A percentile compares a stretch with the other conserved stretches of the same genome.
These are phyloP conservation scores for Umbellularia californica DNA, from an alignment of 164 flowering plant species.

Conservation along the genomic window DNA sequence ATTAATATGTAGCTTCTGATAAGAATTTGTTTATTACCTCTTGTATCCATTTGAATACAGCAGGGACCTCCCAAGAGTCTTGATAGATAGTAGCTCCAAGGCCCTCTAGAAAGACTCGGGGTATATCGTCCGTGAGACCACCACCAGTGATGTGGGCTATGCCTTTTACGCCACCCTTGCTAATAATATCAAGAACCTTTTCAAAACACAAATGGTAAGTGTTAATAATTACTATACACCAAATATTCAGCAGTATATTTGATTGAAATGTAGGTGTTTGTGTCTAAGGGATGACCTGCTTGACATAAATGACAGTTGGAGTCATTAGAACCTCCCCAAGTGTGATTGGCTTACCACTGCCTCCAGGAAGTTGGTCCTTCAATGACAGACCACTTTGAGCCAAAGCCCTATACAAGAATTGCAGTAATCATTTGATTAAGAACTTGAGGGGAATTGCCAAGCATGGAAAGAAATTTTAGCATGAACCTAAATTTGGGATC, in stretches of 20 bases:
- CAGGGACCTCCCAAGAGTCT: constrained; percentile 72
- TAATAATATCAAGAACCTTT: constrained; percentile 78
- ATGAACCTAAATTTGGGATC: too few relatives aligned
- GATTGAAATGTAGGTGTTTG: background rate
- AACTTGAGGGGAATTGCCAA: too few relatives aligned
- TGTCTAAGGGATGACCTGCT: constrained; percentile 50
- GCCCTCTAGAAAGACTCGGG: constrained; percentile 86
- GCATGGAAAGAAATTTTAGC: too few relatives aligned
- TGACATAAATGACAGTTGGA: constrained; percentile 89
- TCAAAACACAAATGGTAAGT: background rate
- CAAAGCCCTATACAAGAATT: constrained; percentile 50
- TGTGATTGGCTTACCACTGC: constrained; percentile 29
- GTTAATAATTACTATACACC: background rate
- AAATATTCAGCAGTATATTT: background rate
- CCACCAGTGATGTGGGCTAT: constrained; percentile 98
- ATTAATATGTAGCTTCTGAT: background rate
- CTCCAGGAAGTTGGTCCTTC: constrained; percentile 62
- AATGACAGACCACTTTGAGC: constrained; percentile 69
- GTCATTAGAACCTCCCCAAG: constrained; percentile 91
- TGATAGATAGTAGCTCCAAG: constrained; percentile 68
- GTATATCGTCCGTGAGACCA: constrained; percentile 95
- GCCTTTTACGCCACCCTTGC: constrained; percentile 91
- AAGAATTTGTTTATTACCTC: constrained; percentile 41
- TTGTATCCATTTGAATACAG: constrained; percentile 91
- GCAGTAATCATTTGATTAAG: background rate